These are phyloP conservation scores for Bryoerythrophyllum caledonicum DNA, from an alignment of 225 moss, liverwort and hornwort genomes.

Conservation along the genomic window DNA sequence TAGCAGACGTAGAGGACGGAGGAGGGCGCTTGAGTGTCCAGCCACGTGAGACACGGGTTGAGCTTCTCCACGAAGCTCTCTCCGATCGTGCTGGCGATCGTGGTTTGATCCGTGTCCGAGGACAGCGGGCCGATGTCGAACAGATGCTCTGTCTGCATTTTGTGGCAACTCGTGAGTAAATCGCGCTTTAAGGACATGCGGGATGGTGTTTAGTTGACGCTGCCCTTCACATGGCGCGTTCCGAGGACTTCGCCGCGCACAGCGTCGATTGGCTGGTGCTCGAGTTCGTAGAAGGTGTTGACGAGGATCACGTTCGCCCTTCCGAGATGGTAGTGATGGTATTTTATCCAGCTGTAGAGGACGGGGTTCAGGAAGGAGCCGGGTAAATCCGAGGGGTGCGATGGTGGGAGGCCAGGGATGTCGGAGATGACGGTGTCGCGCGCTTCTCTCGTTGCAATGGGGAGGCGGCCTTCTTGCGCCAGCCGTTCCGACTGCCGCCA, in stretches of 20 bases:
- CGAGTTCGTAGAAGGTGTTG: neutral
- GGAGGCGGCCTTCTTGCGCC: neutral
- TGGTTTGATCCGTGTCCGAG: neutral
- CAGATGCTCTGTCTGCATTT: conserved; percentile 12
- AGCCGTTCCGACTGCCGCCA: conserved; percentile 4
- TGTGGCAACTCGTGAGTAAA: no score
- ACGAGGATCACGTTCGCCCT: neutral
- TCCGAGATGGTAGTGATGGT: neutral
- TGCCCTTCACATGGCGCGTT: neutral
- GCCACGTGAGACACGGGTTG: neutral
- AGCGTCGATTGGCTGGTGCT: neutral
- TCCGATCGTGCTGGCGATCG: neutral
- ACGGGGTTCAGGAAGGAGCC: conserved; percentile 7
- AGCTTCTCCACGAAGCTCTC: conserved; percentile 2
- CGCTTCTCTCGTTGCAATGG: neutral
- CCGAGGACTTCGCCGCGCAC: neutral
- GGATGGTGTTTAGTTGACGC: neutral
- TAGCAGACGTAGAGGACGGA: conserved; percentile 11
- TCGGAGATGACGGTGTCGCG: neutral
- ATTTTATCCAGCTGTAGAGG: conserved; percentile 1
- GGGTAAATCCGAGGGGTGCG: conserved; percentile 3
- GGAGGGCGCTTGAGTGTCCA: conserved; percentile 9
- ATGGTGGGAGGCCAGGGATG: neutral
- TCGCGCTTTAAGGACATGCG: neutral
- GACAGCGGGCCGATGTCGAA: conserved; percentile 13